Base-by-base conservation (phyloP, 1,139 yeast species). In the Pichia sp. region DNA sequence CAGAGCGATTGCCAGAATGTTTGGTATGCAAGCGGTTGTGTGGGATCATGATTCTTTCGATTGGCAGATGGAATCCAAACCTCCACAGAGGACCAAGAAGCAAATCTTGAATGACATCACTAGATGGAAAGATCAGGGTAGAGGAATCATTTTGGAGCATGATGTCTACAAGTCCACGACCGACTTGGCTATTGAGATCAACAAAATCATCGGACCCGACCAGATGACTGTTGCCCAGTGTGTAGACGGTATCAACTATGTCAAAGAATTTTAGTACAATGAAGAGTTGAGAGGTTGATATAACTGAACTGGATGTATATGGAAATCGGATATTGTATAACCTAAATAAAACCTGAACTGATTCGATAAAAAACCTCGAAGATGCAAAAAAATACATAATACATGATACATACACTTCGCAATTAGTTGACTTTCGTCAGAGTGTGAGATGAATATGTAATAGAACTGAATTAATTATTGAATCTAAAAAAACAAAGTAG, bases 41-140 rank as follows among this genome's bases (percentile, higher is more conserved):
- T 91, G 98, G 99, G 95, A 90, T 65, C 81, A 80, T 61, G 98
- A 91, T 67, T 82, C 96, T 0, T 84, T 85, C 69, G 98, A 93
- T 68, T 91, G 98, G 98, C 82, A 83, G 67, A 71, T 90, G 59
- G 74, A 79, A 50, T 68, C 73, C 21, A 66, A 66, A 41, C 67
- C 70, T 16, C 60, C 62, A 4, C 60, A 65, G 18, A 72, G 76
- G 54, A 74, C 79, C 0, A 81, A 79, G 52, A 62, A 64, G 2
- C 79, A 78, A 44, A 81, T 90, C 36, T 70, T 74, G 47, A 63
- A 66, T 4, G 89, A 85, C 46, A 81, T 87, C 2, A 64, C 62
- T 6, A 64, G 62, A 13, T 87, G 93, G 83, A 73, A 71, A 50
- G 60, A 66, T 2, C 65, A 61, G 6, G 73, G 71, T 41, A 47